Evolutionary conservation across 176 grass and related monocot genomes (phyloP).

Genomic region (Oryza coarctata): DNA sequence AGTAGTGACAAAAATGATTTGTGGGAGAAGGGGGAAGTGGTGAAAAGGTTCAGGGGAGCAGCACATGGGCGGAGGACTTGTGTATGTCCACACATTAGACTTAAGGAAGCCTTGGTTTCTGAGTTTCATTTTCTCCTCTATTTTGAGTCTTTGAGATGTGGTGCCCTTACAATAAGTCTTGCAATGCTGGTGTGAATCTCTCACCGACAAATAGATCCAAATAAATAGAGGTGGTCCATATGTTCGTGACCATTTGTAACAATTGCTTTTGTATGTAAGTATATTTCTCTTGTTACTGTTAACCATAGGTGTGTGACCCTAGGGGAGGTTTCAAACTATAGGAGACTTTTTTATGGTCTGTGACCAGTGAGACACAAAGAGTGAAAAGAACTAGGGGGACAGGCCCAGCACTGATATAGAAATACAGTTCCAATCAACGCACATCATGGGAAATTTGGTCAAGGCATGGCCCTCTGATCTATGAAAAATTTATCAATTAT

Average conservation of each 20-base stretch:
- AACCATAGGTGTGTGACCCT: neutral
- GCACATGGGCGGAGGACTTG: slow-evolving; percentile 41
- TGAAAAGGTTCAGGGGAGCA: slow-evolving; percentile 33
- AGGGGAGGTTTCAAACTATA: neutral
- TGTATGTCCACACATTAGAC: neutral
- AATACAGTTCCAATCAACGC: slow-evolving; percentile 20
- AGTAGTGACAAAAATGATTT: slow-evolving; percentile 54
- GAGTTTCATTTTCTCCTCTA: neutral
- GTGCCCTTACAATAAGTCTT: neutral
- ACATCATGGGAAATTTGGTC: slow-evolving; percentile 31
- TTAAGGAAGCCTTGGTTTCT: neutral
- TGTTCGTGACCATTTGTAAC: neutral
- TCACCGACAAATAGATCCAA: neutral
- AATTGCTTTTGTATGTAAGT: neutral
- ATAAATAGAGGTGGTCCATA: too few species aligned
- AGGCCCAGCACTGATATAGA: neutral
- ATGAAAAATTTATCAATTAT: neutral
- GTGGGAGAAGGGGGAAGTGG: neutral
- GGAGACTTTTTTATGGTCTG: neutral
- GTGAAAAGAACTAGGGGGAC: neutral
- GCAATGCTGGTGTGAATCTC: too few species aligned
- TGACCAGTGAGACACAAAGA: neutral
- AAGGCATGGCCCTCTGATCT: slow-evolving; percentile 12
- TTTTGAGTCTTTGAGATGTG: neutral
- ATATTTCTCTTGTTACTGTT: neutral